Evolutionary conservation across 1,284 basidiomycete species (phyloP).

Genomic region (Amylostereum areolatum): DNA sequence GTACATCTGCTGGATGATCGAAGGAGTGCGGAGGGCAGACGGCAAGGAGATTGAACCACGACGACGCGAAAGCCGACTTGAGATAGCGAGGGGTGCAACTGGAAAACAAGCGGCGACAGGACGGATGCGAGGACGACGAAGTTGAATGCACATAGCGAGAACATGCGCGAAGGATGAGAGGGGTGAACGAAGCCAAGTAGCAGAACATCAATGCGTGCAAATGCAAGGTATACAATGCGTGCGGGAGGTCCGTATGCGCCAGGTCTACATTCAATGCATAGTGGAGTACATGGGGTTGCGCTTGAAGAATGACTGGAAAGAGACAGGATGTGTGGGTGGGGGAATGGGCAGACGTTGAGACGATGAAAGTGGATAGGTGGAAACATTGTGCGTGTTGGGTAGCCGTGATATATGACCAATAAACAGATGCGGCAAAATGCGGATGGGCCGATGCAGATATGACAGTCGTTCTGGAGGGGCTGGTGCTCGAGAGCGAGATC

Average conservation of each 20-base stretch:
- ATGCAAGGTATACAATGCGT: too few relatives aligned
- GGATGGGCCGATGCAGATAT: conserved; percentile 3
- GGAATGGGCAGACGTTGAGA: too few relatives aligned
- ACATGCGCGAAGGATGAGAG: not conserved
- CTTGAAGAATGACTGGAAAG: too few relatives aligned
- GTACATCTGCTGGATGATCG: too few relatives aligned
- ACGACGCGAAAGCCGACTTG: not conserved
- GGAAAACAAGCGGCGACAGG: not conserved
- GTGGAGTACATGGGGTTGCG: too few relatives aligned
- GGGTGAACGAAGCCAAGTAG: conserved; percentile 9
- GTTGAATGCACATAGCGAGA: not conserved
- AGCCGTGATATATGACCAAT: conserved; percentile 5
- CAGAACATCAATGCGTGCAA: too few relatives aligned
- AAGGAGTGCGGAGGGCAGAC: not conserved
- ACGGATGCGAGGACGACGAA: not conserved
- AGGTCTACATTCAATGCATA: too few relatives aligned
- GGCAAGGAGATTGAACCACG: not conserved
- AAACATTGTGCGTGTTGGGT: too few relatives aligned
- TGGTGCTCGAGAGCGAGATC: not conserved
- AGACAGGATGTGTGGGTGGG: too few relatives aligned
- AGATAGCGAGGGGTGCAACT: not conserved
- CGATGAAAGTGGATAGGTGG: too few relatives aligned
- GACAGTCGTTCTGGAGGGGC: conserved; percentile 7
- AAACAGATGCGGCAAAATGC: conserved; percentile 11
- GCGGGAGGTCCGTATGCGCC: too few relatives aligned